phyloP scores from a whole-genome alignment of 257 asterid species.

The Anisodus acutangulus region DNA sequence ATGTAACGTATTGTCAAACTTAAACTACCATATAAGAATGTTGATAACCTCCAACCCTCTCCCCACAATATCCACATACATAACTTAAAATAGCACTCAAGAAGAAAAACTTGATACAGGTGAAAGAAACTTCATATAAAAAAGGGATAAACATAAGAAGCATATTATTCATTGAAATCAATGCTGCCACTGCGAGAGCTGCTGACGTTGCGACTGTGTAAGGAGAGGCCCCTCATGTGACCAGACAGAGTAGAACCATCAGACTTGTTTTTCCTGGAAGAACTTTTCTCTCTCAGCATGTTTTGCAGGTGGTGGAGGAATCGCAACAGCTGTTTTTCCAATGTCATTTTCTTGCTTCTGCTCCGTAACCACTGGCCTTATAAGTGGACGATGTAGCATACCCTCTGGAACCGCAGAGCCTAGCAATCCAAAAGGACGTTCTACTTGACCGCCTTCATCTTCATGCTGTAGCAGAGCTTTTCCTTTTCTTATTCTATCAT shows the following conservation, averaged over 20 bases:
- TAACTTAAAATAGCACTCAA: background rate
- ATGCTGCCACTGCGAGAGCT: slow-evolving; percentile 77
- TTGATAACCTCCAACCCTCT: background rate
- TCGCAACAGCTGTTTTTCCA: slow-evolving; percentile 51
- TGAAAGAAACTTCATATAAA: background rate
- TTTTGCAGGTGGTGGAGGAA: slow-evolving; percentile 97
- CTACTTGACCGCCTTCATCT: slow-evolving; percentile 54
- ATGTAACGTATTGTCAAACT: background rate
- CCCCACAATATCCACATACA: slow-evolving; percentile 24
- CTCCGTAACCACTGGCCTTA: slow-evolving; percentile 61
- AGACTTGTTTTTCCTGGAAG: slow-evolving; percentile 71
- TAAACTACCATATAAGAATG: slow-evolving; percentile 1
- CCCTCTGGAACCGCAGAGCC: slow-evolving; percentile 65
- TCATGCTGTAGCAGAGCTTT: slow-evolving; percentile 80
- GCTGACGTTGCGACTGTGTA: slow-evolving; percentile 78
- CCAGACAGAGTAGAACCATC: slow-evolving; percentile 61
- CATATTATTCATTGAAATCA: slow-evolving; percentile 67
- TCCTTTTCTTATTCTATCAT: slow-evolving; percentile 83
- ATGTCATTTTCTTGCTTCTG: slow-evolving; percentile 52
- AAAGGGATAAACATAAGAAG: background rate
- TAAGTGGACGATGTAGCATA: slow-evolving; percentile 75
- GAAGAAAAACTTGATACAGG: background rate
- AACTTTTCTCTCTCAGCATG: slow-evolving; percentile 85
- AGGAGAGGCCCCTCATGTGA: slow-evolving; percentile 70
- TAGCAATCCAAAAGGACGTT: slow-evolving; percentile 56